These are phyloP conservation scores for Cyclanthera cordifolia DNA, from an alignment of 306 rosid species.

Conservation along the genomic window DNA sequence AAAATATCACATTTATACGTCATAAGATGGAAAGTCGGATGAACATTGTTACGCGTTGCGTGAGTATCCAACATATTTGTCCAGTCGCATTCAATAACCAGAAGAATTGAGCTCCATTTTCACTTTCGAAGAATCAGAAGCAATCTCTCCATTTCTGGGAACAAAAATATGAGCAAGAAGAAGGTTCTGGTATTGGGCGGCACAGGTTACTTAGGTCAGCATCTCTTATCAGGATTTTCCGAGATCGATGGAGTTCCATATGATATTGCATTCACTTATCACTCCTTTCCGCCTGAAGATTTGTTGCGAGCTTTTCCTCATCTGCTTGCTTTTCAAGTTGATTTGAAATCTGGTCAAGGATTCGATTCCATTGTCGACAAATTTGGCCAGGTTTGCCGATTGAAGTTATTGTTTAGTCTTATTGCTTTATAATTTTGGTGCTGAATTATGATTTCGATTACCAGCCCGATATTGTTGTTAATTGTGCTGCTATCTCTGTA, in stretches of 20 bases:
- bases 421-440: neutral
- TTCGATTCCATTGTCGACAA: slow-evolving; percentile 46
- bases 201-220: slow-evolving; percentile 90
- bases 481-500: slow-evolving; percentile 79
- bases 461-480: slow-evolving; percentile 84
- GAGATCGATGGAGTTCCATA: slow-evolving; percentile 19
- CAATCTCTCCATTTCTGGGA: neutral
- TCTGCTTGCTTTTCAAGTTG: slow-evolving; percentile 44
- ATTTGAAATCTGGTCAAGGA: slow-evolving; percentile 66
- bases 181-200: slow-evolving; percentile 79
- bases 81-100: neutral
- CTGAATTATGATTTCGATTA: slow-evolving; percentile 24
- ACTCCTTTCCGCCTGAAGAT: slow-evolving; percentile 46
- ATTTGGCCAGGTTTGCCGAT: slow-evolving; percentile 58
- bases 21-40: too few relatives aligned
- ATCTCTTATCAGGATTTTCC: slow-evolving; percentile 44
- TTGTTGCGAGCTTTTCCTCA: slow-evolving; percentile 39
- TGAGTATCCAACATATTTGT: neutral
- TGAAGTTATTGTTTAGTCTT: neutral
- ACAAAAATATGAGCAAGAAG: slow-evolving; percentile 19
- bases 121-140: neutral
- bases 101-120: neutral
- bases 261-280: slow-evolving; percentile 61
- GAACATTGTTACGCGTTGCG: neutral
- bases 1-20: too few relatives aligned